phyloP scores from a whole-genome alignment of 495 filamentous ascomycete species.

The Chaetomidium leptoderma region DNA sequence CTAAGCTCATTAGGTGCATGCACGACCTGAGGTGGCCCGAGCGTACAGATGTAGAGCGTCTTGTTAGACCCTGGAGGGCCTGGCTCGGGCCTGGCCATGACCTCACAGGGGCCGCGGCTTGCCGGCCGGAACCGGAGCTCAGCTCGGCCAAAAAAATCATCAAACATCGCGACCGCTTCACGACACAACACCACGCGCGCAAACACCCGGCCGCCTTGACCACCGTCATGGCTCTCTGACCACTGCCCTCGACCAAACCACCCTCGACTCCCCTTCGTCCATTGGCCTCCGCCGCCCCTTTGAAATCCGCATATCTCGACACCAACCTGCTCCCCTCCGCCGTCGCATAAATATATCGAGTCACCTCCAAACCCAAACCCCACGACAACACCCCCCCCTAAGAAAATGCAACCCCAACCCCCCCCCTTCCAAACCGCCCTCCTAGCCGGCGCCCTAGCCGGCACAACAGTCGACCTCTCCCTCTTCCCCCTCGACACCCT shows the following conservation, averaged over 20 bases:
- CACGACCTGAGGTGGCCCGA: not conserved
- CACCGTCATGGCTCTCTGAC: not conserved
- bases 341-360: not conserved
- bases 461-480: constrained; percentile 84
- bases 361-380: not conserved
- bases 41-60: not conserved
- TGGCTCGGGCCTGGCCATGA: not conserved
- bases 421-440: constrained; percentile 50
- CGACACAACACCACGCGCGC: not conserved
- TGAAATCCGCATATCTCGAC: not conserved
- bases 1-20: not conserved
- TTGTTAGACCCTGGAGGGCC: not conserved
- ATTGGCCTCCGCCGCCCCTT: not conserved
- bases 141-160: constrained; percentile 6
- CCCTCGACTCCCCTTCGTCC: not conserved
- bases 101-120: constrained; percentile 2
- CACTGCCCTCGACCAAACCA: not conserved
- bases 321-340: not conserved
- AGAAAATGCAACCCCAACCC: too few species aligned
- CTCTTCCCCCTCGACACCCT: constrained; percentile 90
- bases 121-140: constrained; percentile 12
- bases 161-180: not conserved
- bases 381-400: too few species aligned
- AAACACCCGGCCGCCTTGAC: not conserved
- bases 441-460: constrained; percentile 74